Base-by-base conservation (phyloP, 306 rosid genomes). In the Bauhinia variegata region DNA sequence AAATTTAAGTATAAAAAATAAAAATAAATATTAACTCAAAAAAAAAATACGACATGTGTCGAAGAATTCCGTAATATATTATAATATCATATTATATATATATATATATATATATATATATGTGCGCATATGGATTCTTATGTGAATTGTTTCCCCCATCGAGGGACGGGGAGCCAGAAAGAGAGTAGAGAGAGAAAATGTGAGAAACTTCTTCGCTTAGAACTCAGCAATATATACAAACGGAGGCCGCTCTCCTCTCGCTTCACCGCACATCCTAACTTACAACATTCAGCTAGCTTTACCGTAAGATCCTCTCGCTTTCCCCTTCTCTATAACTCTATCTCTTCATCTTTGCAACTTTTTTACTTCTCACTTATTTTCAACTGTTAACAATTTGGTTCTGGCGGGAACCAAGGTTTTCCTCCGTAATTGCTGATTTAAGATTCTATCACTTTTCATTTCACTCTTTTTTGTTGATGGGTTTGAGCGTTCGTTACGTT, bases 161-260 rank as follows among this genome's bases (percentile, higher is more conserved):
- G 28, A 23, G 28, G 28, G 28, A 23, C 28, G 28, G 2, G 28
- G 28, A 23, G 28, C 28, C 28, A 23, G 28, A 23, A 23, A 23
- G 28, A 23, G 28, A 23, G 28, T 23, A 23, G 28, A 93, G 98
- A 89, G 75, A 69, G 93, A 84, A 68, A 93, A 38, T n/a, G 83
- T 66, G 82, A 78, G 75, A 67, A 56, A 73, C 59, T 67, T 73
- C 63, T 78, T 55, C 54, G 58, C 59, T 78, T 52, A 19, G 30
- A 77, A 73, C 28, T 37, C 53, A 43, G 60, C 28, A 55, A 70
- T 63, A 72, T 70, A 72, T 38, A 66, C 48, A 17, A 71, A 60
- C 82, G 60, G 47, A 66, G 54, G 31, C 71, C 13, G 65, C 47
- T 46, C 47, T 70, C 59, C 66, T 63, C 54, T 73, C 59, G 41